Base-by-base conservation (phyloP, 768 basidiomycete species). In the Phylloporus rhodoxanthus region DNA sequence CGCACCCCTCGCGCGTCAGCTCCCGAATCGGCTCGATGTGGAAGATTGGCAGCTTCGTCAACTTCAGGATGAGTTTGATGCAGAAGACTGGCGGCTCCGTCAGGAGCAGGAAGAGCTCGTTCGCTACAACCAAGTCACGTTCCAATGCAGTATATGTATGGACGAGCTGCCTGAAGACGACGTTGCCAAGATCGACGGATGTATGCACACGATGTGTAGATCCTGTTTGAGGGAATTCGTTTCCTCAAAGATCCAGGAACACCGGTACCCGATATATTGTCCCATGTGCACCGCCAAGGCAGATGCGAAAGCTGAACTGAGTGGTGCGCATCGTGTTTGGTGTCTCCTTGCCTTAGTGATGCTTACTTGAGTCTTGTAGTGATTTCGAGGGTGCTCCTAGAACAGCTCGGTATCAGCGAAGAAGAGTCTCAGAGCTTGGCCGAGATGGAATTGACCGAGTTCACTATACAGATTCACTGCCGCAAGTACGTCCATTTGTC, bases 251-350 rank as follows among this genome's bases (percentile, higher is more conserved):
- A 68, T 85, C 17, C 67, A 69, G 14, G 78, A 80, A 32, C 73
- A 72, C 45, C 73, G 72, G 9, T 84, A 75, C 42, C 84, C 84
- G 4, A 76, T 86, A 26, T 58, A 75, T 11, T 86, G 84, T 61
- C 85, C 85, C 1, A 56, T 74, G 29, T 86, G 85, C 51, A 63
- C 68, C 5, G 34, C 48, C 14, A 60, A 69, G 38, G 23, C 1
- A 14, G 9, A 11, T 10, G 9, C 2, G 21, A 5, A 11, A 4
- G 38, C 20, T 5, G 20, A 39, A 14, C 21, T 21, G 20, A 39
- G 21, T 5, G 21, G 73, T 72, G 61, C 53, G 70, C 51, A 42
- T 28, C 36, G 11, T 14, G 4, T 28, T 38, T 33, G 0, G 6
- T 33, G 3, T 36, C 7, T 8, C 15, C 6, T 25, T 5, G n/a